Base-by-base conservation (phyloP, 139 green algal genomes). In the Asterochloris sp. region DNA sequence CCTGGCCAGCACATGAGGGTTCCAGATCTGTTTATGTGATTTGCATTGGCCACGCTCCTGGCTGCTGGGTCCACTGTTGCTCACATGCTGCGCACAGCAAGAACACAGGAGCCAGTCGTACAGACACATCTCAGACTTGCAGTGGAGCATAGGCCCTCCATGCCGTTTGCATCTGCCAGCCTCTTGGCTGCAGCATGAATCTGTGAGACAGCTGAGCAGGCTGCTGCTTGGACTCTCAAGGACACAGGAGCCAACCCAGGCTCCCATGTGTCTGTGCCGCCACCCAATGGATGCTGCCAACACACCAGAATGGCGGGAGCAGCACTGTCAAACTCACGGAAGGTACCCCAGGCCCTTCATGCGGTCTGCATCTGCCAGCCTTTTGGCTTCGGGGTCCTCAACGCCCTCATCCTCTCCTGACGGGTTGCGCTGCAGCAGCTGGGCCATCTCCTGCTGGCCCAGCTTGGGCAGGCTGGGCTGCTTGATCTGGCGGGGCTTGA, bases 381-480 rank as follows among this genome's bases (percentile, higher is more conserved):
- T 54, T 6, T 54, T 54, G 38, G 38, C 54, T 60, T 80, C 62
- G 11, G 28, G 21, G 4, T 28, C 62, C 29, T 61, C 63, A 28
- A 62, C 63, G 38, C 69, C 74, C 15, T 74, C 29, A 63, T 69
- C 74, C 66, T 85, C 82, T 10, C 78, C 82, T 74, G 62, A 62
- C 23, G 78, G 38, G 13, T 29, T 79, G 17, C 64, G 24, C 12
- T 74, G 73, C 24, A 95, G 83, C 60, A 95, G 80, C 76, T 87
- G 85, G 23, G 89, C 85, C 84, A 95, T 89, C 47, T 95, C 92
- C 4, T 84, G 66, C 47, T 89, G 78, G 71, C 92, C 90, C 60
- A 95, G 85, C 62, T 87, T 79, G 0, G 91, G 74, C 47, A 78
- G 78, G 13, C 26, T 21, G 4, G 24, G 21, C 29, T 38, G 38